Percentiles rank a stretch among this genome's conserved stretches.
These are phyloP conservation scores for Penicillium sp. DNA, from an alignment of 2,329 filamentous ascomycete species.

Conservation along the genomic window DNA sequence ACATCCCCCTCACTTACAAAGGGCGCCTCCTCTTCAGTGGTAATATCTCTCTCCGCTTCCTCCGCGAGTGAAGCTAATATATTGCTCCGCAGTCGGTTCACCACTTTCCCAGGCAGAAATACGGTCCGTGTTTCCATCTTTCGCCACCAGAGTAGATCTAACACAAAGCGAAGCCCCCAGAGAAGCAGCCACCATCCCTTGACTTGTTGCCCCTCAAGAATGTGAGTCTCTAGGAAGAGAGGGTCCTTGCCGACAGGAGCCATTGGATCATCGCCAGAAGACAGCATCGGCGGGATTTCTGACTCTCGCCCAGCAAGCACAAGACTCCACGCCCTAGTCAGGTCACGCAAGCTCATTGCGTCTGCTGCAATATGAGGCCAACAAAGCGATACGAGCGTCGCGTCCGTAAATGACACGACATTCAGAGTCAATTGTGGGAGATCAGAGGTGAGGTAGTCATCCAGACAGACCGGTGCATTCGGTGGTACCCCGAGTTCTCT, in stretches of 20 bases:
- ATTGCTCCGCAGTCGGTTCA: not conserved
- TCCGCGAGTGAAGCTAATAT: too few relatives aligned
- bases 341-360: not conserved
- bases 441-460: conserved; percentile 5
- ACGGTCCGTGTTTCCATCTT: not conserved
- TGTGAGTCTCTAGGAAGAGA: not conserved
- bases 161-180: not conserved
- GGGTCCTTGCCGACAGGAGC: not conserved
- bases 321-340: conserved; percentile 6
- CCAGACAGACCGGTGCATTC: not conserved
- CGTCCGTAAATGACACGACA: conserved; percentile 3
- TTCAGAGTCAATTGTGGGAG: not conserved
- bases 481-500: not conserved
- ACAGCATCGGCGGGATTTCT: not conserved
- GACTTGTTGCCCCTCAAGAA: not conserved
- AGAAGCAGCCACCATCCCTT: not conserved
- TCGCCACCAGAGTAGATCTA: not conserved
- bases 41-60: not conserved
- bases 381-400: conserved; percentile 2
- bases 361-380: conserved; percentile 7
- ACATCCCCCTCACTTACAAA: conserved; percentile 9
- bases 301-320: not conserved
- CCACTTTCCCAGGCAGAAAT: not conserved
- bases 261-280: not conserved
- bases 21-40: not conserved